These are phyloP conservation scores for Asterella californica DNA, from an alignment of 225 moss, liverwort and hornwort species.

Conservation along the genomic window DNA sequence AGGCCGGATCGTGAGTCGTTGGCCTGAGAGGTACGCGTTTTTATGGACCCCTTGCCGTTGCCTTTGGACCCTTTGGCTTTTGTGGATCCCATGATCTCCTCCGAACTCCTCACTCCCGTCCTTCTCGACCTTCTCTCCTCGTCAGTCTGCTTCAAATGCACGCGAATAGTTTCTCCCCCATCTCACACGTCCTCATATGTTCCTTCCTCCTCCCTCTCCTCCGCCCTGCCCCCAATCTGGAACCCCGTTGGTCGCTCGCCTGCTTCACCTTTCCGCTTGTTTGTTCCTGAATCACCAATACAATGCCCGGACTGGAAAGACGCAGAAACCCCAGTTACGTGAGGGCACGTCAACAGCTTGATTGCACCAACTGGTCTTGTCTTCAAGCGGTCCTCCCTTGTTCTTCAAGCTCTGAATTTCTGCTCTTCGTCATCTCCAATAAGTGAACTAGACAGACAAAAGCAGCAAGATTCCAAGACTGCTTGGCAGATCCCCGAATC, in stretches of 20 bases:
- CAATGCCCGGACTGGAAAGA: background rate
- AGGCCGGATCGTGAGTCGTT: constrained; percentile 28
- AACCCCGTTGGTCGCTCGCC: background rate
- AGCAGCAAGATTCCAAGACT: too few relatives aligned
- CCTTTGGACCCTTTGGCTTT: constrained; percentile 12
- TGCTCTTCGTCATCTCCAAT: too few relatives aligned
- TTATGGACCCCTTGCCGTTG: background rate
- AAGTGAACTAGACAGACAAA: too few relatives aligned
- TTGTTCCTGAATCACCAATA: background rate
- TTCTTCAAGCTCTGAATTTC: background rate
- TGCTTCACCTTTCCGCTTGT: background rate
- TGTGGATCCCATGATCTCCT: constrained; percentile 6
- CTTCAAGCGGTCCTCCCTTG: background rate
- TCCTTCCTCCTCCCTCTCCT: background rate
- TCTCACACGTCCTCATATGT: background rate
- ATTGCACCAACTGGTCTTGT: background rate
- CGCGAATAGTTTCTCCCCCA: background rate
- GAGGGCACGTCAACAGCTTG: background rate
- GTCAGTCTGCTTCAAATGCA: background rate
- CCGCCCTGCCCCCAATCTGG: background rate
- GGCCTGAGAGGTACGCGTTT: background rate
- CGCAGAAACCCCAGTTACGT: background rate
- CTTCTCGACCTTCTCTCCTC: background rate
- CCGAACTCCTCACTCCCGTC: background rate
- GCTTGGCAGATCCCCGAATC: too few relatives aligned